Base-by-base conservation (phyloP, 2,329 filamentous ascomycete species). In the Aspergillus sp. region DNA sequence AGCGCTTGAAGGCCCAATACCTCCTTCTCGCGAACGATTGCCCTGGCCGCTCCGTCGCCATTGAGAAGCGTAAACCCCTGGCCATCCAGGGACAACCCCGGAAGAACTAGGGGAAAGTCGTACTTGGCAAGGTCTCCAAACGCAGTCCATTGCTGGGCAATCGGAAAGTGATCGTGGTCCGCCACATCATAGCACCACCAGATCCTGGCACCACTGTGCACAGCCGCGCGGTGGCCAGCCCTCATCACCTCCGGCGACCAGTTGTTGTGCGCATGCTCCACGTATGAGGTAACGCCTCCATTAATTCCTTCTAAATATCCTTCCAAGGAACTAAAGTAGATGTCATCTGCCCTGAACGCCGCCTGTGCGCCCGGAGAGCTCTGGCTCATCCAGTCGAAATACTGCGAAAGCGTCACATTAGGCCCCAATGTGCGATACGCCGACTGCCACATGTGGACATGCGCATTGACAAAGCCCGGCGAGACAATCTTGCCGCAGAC, bases 381-480 rank as follows among this genome's bases (percentile, higher is more conserved):
- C 22, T 57, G 48, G 11, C 45, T 36, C 4, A 45, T 20, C 45
- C 57, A 48, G 30, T 24, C 41, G 9, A 83, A 74, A 66, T 83
- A 85, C 45, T 82, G 75, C 5, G 76, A 68, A 15, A 84, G 67
- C 0, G 75, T 81, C 0, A 78, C 80, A 62, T 85, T 83, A 7
- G 81, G 78, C 1, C 61, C 79, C 1, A 85, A 62, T 0, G 82
- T 84, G 63, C 81, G 83, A 63, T 79, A 78, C 9, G 75, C 80
- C 0, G 83, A 84, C 63, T 85, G 81, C 83, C 83, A 84, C 0
- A 78, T 75, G 59, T 84, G 81, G 1, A 78, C 78, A 61, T 85
- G 83, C 0, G 82, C 85, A 66, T 85, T 80, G 56, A 85, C 73
- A 66, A 85, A 84, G 8, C 83, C 83, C 0, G 82, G 80, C 0